Conservation (phyloP, 208 protist species). For the Angomonas desouzai region DNA sequence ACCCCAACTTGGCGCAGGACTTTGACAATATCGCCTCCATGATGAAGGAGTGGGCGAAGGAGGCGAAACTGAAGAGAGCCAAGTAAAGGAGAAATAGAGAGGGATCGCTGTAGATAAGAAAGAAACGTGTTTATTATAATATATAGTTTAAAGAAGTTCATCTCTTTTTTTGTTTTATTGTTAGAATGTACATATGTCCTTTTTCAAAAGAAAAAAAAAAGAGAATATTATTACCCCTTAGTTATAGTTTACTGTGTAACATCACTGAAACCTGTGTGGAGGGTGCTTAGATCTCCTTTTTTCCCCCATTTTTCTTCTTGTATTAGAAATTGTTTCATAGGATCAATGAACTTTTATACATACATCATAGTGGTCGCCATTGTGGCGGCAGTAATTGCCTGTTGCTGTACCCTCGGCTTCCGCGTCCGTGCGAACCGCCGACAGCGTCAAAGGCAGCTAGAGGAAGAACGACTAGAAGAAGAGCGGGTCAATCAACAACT, state of each 20-base stretch:
- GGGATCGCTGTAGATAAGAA: neutral
- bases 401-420: neutral
- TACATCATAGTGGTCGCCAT: neutral
- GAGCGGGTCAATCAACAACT: constrained; percentile 1
- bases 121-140: neutral
- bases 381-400: neutral
- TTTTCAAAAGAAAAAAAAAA: too few relatives aligned
- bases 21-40: constrained; percentile 82
- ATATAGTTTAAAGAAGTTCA: too few relatives aligned
- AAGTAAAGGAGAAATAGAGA: constrained; percentile 17
- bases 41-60: constrained; percentile 94
- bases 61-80: constrained; percentile 76
- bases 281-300: neutral
- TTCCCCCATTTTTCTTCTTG: constrained; percentile 8
- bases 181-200: neutral
- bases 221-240: too few relatives aligned
- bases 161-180: too few relatives aligned
- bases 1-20: constrained; percentile 51
- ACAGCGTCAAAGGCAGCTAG: neutral
- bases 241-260: neutral
- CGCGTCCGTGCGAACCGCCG: neutral
- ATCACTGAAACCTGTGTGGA: too few relatives aligned
- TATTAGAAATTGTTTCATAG: neutral
- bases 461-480: constrained; percentile 6
- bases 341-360: constrained; percentile 9